Evolutionary conservation across 2,329 filamentous ascomycete genomes (phyloP), one percentile per base, ranked within the genome.

Genomic region (Magnaporthiopsis poae): DNA sequence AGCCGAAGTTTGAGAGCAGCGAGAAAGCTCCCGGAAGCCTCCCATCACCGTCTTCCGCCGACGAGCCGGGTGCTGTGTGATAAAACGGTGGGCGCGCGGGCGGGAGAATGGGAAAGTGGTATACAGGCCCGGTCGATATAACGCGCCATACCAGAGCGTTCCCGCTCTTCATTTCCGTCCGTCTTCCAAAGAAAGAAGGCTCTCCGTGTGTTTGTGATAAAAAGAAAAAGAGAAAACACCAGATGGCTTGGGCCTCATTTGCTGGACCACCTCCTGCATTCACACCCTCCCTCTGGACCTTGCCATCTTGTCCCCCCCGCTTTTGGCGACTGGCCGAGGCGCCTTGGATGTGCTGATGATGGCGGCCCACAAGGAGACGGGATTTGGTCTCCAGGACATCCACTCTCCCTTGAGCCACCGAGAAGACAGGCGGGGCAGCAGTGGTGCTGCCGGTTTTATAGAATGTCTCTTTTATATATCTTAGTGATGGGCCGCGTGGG

Each of bases 401-500:
- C 36, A 56, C 35, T 64, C 35, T 64, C 39, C 18, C 63, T 13
- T 56, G 7, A 11, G 46, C 46, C 46, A 25, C 46, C 46, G 13
- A 56, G n/a, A 61, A 61, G 60, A 61, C 27, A 56, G 46, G 46
- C 46, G n/a, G n/a, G 46, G 8, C 21, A 56, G 21, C 21, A 25
- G 7, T 2, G 46, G 5, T 9, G 46, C 46, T n/a, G 21, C 5
- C 63, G 46, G 11, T 56, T 56, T 56, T 56, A 7, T n/a, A 7
- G 21, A 18, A 31, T 61, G 11, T 61, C 29, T 61, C 25, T 11
- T 56, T 56, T 25, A 65, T 72, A 31, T 31, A 31, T 31, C 31
- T 81, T 82, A 86, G 79, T 86, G 86, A 78, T 88, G 84, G 70
- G 82, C 81, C 72, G 83, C 84, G 69, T 78, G 78, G 70, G 77